Conservation (phyloP, 441 rosid species). For the Arabidopsis lyrata region DNA sequence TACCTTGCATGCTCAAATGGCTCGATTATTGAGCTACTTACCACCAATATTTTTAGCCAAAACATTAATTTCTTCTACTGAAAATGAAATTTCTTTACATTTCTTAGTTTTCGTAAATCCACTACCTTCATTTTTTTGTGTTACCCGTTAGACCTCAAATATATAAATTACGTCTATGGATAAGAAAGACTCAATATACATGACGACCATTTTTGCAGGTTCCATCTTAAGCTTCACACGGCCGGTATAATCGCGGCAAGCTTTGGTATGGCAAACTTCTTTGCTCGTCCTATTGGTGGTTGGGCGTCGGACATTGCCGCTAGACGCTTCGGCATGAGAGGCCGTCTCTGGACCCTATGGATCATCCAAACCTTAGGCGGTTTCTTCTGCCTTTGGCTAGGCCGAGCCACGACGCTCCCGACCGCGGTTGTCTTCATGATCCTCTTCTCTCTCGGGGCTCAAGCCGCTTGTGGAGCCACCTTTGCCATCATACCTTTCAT, state of each 20-base stretch:
- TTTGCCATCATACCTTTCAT: slow-evolving; percentile 79
- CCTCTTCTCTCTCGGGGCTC: slow-evolving; percentile 79
- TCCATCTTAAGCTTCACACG: slow-evolving; percentile 70
- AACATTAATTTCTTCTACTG: not conserved
- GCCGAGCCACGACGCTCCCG: slow-evolving; percentile 68
- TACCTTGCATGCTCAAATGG: slow-evolving; percentile 4
- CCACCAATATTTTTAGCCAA: not conserved
- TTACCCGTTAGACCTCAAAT: not conserved
- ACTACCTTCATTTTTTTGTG: not conserved
- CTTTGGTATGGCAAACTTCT: slow-evolving; percentile 78
- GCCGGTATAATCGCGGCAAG: slow-evolving; percentile 79
- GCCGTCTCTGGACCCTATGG: slow-evolving; percentile 81
- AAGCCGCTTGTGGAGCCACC: slow-evolving; percentile 90
- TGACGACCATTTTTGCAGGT: slow-evolving; percentile 48
- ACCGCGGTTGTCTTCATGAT: slow-evolving; percentile 70
- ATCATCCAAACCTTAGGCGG: slow-evolving; percentile 78
- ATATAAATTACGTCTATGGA: not conserved
- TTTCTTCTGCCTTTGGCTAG: slow-evolving; percentile 77
- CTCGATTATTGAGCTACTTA: not conserved
- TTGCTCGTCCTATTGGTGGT: slow-evolving; percentile 82
- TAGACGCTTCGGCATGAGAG: slow-evolving; percentile 77
- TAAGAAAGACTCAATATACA: not conserved
- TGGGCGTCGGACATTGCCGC: slow-evolving; percentile 69
- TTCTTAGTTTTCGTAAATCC: no score
- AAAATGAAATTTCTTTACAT: no score